Evolutionary conservation across 192 early-diverging fungal genomes (phyloP).

Genomic region (Allomyces javanicus): DNA sequence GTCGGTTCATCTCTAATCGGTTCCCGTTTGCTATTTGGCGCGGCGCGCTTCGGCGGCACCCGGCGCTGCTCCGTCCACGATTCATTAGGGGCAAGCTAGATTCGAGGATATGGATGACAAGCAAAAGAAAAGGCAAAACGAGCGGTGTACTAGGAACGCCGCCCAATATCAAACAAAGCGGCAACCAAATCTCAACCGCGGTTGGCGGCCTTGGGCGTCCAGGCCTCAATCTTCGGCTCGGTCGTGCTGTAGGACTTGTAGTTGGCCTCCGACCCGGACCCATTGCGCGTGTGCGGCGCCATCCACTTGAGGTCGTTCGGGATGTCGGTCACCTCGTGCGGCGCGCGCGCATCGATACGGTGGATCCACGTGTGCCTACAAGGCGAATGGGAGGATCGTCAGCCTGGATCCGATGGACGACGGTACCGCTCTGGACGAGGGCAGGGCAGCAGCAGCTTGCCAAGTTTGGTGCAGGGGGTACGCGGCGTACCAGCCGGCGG

Average conservation of each 20-base stretch:
- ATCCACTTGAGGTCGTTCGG: constrained; percentile 10
- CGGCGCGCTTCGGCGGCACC: too few species aligned
- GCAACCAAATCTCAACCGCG: constrained; percentile 9
- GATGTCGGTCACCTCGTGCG: constrained; percentile 10
- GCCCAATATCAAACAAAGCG: background rate
- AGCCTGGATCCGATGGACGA: constrained; percentile 20
- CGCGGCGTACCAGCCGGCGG: constrained; percentile 41
- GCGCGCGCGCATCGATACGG: constrained; percentile 16
- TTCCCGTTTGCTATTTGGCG: too few species aligned
- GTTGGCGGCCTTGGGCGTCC: constrained; percentile 26
- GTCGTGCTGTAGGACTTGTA: constrained; percentile 40
- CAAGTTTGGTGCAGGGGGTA: background rate
- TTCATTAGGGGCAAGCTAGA: too few species aligned
- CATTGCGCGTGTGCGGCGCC: constrained; percentile 8
- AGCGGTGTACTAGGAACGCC: too few species aligned
- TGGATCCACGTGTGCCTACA: constrained; percentile 19
- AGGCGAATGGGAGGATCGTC: constrained; percentile 12
- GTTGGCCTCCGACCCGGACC: constrained; percentile 16
- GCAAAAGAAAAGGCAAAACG: too few species aligned
- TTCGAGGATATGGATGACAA: too few species aligned
- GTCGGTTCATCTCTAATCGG: too few species aligned
- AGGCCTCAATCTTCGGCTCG: constrained; percentile 26
- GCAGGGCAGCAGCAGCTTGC: background rate
- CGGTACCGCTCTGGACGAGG: constrained; percentile 17
- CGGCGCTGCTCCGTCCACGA: too few species aligned